These are phyloP conservation scores for Eimeria zaria DNA, from an alignment of 169 alveolate species.

Conservation along the genomic window DNA sequence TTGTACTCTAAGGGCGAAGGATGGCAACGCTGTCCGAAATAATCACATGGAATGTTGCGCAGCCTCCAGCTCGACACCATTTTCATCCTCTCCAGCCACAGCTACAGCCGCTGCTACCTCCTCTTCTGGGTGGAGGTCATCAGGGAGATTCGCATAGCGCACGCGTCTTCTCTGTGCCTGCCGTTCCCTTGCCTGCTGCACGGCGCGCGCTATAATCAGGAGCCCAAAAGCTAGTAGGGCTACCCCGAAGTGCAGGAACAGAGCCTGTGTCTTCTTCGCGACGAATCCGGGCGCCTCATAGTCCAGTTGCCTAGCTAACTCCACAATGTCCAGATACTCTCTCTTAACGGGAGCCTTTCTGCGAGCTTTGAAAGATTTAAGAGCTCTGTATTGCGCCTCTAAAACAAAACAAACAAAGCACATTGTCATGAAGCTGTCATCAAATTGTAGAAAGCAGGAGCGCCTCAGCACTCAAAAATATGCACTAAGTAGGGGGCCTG, in stretches of 20 bases:
- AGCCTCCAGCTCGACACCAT: background rate
- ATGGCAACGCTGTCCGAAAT: background rate
- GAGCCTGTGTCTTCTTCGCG: background rate
- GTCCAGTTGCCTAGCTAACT: background rate
- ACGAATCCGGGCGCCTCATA: background rate
- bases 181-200: background rate
- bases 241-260: background rate
- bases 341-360: background rate
- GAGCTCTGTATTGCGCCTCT: background rate
- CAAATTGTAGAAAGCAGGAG: background rate
- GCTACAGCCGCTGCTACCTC: constrained; percentile 3
- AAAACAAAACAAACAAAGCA: background rate
- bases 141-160: background rate
- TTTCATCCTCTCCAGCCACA: background rate
- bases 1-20: background rate
- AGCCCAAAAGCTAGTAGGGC: background rate
- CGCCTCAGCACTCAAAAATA: background rate
- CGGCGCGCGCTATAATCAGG: background rate
- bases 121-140: background rate
- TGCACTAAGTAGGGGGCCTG: background rate
- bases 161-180: background rate
- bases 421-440: background rate
- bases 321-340: background rate
- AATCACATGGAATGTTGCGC: background rate
- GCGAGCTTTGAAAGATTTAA: background rate